phyloP scores from a whole-genome alignment of 2,329 filamentous ascomycete genomes.

The Cladophialophora psammophila region DNA sequence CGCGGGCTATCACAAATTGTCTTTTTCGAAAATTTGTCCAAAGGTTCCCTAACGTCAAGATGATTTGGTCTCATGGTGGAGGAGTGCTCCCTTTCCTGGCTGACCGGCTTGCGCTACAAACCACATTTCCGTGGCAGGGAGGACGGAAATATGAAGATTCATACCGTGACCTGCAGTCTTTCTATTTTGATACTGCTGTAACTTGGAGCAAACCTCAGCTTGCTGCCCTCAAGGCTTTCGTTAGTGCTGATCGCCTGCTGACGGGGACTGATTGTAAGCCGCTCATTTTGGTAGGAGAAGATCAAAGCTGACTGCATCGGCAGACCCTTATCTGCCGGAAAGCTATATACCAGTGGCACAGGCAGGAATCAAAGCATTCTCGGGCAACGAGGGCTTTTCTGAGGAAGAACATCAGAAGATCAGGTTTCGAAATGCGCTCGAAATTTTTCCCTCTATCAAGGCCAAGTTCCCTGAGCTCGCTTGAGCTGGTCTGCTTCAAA shows the following conservation, averaged over 20 bases:
- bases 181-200: conserved; percentile 40
- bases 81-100: conserved; percentile 41
- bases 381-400: no score
- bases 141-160: conserved; percentile 32
- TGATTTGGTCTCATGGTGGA: conserved; percentile 42
- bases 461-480: no score
- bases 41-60: conserved; percentile 36
- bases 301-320: no score
- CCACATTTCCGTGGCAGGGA: conserved; percentile 36
- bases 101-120: conserved; percentile 38
- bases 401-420: no score
- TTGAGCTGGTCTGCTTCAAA: no score
- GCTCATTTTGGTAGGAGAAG: no score
- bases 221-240: conserved; percentile 41
- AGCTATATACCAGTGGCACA: no score
- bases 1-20: conserved; percentile 40
- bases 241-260: conserved; percentile 36
- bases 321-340: no score
- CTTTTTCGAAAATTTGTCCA: conserved; percentile 38
- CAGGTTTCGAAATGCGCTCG: no score
- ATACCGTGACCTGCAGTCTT: conserved; percentile 39
- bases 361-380: no score
- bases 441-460: no score
- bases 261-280: conserved; percentile 43
- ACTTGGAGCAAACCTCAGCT: conserved; percentile 34